These are phyloP conservation scores for Russula abietina DNA, from an alignment of 768 basidiomycete genomes.

Conservation along the genomic window DNA sequence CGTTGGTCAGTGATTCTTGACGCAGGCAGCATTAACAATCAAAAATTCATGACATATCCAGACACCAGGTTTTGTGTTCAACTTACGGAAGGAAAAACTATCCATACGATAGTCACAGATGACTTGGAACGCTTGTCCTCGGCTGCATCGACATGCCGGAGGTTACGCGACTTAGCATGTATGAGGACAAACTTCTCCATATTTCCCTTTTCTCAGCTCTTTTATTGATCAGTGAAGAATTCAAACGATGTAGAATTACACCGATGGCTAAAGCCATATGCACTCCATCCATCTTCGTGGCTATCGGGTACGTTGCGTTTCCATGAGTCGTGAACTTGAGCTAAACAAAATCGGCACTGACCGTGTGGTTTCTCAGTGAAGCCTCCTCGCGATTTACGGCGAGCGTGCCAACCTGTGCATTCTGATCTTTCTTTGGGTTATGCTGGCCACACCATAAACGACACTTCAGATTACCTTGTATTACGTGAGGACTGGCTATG, in stretches of 20 bases:
- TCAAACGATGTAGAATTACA: background rate
- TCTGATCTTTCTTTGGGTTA: constrained; percentile 50
- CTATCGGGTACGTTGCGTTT: constrained; percentile 14
- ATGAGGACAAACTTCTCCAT: background rate
- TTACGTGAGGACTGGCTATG: constrained; percentile 62
- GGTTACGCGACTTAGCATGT: constrained; percentile 19
- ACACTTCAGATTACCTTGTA: constrained; percentile 47
- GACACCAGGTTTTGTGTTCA: constrained; percentile 12
- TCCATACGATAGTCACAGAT: constrained; percentile 5
- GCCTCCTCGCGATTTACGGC: constrained; percentile 51
- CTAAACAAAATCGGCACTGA: background rate
- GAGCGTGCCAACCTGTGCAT: constrained; percentile 42
- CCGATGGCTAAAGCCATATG: constrained; percentile 22
- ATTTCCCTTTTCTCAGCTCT: background rate
- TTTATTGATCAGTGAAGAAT: constrained; percentile 6
- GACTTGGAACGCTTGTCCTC: constrained; percentile 18
- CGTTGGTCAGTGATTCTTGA: constrained; percentile 8
- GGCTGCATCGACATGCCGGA: constrained; percentile 11
- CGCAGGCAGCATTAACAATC: background rate
- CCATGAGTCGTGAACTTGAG: background rate
- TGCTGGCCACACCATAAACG: constrained; percentile 61
- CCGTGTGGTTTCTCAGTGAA: constrained; percentile 1
- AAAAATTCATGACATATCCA: constrained; percentile 1
- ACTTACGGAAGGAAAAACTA: constrained; percentile 5
- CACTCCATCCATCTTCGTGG: constrained; percentile 19